Base-by-base conservation (phyloP, 2,329 filamentous ascomycete species). In the Sporothrix protearum region DNA sequence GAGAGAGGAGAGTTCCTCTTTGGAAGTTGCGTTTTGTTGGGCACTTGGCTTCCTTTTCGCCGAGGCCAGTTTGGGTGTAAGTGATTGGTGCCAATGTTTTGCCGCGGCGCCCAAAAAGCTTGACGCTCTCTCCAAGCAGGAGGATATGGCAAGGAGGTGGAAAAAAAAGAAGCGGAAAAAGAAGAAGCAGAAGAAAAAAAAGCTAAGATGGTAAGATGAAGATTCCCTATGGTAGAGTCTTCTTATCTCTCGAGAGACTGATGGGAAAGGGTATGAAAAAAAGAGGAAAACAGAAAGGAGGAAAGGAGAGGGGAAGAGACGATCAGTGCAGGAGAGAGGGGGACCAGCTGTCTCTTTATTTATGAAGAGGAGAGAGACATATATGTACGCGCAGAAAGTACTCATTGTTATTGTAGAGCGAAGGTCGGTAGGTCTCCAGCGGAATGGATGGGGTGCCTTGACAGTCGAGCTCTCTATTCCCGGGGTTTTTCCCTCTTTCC, bases 1-100 rank as follows among this genome's bases (percentile, higher is more conserved):
- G 4, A 33, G 19, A 30, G 22, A 33, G 16, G n/a, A n/a, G 19
- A n/a, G 12, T 39, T 69, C 67, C 67, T n/a, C n/a, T 69, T 69
- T 69, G 16, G 68, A 49, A 59, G 9, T 14, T 28, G 64, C 45
- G 28, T 14, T 14, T 33, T 53, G n/a, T 53, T 53, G 22, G 36
- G 33, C n/a, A 45, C 33, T 47, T 47, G 36, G 59, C 36, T 42
- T 53, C 28, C 55, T 66, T 53, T 47, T 33, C 30, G 55, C 53
- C 53, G 30, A 69, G 67, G 67, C 67, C 39, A 47, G 55, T 70
- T 70, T 64, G n/a, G 69, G 69, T 70, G 69, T 70, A 70, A 70
- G 68, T 70, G 68, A 47, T 70, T 70, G 55, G 42, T 59, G 67
- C 67, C 67, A 69, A 68, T 68, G 33, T 55, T 68, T 68, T 36